Evolutionary conservation across 805 yeast genomes (phyloP).

Genomic region (Candida dajiaensis): DNA sequence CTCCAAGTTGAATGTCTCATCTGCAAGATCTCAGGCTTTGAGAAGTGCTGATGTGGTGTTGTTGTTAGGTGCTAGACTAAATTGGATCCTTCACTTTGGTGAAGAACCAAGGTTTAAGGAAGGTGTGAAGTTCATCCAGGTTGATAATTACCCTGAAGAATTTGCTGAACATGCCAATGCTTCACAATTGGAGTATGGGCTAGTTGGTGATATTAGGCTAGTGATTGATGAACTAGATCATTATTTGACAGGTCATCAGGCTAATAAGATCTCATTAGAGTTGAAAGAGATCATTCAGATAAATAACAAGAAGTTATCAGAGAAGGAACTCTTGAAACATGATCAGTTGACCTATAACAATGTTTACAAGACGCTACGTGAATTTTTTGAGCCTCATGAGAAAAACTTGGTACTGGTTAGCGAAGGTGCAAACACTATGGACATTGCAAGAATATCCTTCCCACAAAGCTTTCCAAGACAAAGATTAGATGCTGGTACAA

Average conservation of each 20-base stretch:
- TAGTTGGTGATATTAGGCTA: constrained; percentile 50
- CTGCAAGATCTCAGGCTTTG: constrained; percentile 60
- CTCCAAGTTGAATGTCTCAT: constrained; percentile 42
- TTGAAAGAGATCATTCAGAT: constrained; percentile 24
- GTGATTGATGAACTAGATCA: constrained; percentile 32
- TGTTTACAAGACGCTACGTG: constrained; percentile 45
- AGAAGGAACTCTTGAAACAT: constrained; percentile 26
- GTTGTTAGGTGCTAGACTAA: constrained; percentile 59
- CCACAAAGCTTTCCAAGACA: constrained; percentile 45
- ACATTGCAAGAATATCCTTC: constrained; percentile 57
- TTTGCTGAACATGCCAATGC: constrained; percentile 37
- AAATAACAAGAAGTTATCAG: constrained; percentile 28
- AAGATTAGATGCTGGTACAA: constrained; percentile 67
- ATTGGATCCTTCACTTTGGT: constrained; percentile 72
- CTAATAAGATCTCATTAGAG: constrained; percentile 25
- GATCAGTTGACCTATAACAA: constrained; percentile 41
- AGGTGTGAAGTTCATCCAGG: constrained; percentile 47
- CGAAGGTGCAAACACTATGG: constrained; percentile 82
- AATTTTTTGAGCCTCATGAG: constrained; percentile 27
- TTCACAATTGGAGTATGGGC: constrained; percentile 31
- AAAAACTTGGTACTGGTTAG: constrained; percentile 40
- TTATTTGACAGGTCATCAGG: constrained; percentile 24
- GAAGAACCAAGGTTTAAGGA: constrained; percentile 45
- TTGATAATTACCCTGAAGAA: constrained; percentile 49
- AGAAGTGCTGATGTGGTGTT: constrained; percentile 52